These are phyloP conservation scores for Fusarium sp. DNA, from an alignment of 2,329 filamentous ascomycete genomes.

Conservation along the genomic window DNA sequence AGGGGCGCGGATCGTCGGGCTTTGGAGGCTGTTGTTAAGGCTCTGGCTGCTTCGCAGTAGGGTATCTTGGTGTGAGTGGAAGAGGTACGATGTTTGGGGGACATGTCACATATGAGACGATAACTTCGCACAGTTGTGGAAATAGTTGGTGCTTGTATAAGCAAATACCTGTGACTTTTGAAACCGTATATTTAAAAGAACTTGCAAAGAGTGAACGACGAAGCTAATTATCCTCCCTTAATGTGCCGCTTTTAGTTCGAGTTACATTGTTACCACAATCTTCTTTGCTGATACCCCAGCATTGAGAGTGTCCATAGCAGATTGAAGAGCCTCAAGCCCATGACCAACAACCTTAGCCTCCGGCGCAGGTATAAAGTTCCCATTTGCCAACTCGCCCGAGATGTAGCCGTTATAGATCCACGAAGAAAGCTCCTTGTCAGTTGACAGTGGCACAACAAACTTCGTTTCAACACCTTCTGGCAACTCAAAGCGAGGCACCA, in stretches of 20 bases:
- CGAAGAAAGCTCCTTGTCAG: conserved; percentile 6
- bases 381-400: not conserved
- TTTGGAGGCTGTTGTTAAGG: conserved; percentile 45
- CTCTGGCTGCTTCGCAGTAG: conserved; percentile 36
- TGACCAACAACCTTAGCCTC: not conserved
- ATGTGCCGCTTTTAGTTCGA: no score
- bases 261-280: conserved; percentile 12
- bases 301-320: conserved; percentile 1
- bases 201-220: no score
- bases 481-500: conserved; percentile 6
- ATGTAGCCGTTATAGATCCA: conserved; percentile 12
- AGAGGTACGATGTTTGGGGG: no score
- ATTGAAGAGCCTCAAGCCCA: conserved; percentile 5
- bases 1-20: conserved; percentile 48
- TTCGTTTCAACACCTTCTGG: conserved; percentile 16
- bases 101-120: not conserved
- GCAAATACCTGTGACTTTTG: no score
- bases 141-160: no score
- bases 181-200: no score
- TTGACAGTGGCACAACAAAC: conserved; percentile 7
- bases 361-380: conserved; percentile 8
- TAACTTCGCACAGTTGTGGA: not conserved
- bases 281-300: conserved; percentile 16
- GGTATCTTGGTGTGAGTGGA: no score
- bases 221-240: no score